Conservation (phyloP, 148 eudicot genomes). For the Arctostaphylos glauca region DNA sequence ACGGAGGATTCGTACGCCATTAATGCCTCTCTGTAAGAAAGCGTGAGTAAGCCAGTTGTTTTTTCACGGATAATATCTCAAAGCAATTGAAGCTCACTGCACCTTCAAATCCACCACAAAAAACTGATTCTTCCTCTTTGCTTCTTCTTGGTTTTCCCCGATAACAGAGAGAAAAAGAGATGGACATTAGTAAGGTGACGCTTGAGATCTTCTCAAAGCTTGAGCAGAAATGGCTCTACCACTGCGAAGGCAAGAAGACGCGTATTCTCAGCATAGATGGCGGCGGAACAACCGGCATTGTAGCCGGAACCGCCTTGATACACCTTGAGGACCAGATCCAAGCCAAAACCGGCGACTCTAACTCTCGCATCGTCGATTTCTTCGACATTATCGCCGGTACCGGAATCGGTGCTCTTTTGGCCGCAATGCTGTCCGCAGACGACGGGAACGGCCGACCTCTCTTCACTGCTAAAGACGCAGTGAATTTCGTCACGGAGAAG, state of each 20-base stretch:
- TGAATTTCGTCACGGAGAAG: slow-evolving; percentile 34
- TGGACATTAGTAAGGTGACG: slow-evolving; percentile 57
- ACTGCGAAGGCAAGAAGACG: slow-evolving; percentile 33
- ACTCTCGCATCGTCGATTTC: slow-evolving; percentile 51
- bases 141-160: neutral
- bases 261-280: slow-evolving; percentile 82
- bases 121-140: neutral
- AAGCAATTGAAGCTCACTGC: neutral
- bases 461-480: slow-evolving; percentile 53
- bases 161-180: neutral
- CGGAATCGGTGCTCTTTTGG: slow-evolving; percentile 68
- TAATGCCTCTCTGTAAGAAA: slow-evolving; percentile 22
- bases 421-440: slow-evolving; percentile 56
- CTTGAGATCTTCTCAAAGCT: slow-evolving; percentile 64
- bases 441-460: slow-evolving; percentile 56
- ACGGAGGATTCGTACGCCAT: slow-evolving; percentile 12
- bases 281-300: slow-evolving; percentile 56
- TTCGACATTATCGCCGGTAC: slow-evolving; percentile 76
- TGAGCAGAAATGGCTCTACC: slow-evolving; percentile 53
- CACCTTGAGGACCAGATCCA: slow-evolving; percentile 70
- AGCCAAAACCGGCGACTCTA: slow-evolving; percentile 48
- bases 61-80: slow-evolving; percentile 18
- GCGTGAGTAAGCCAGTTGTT: slow-evolving; percentile 15
- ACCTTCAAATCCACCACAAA: neutral
- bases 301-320: slow-evolving; percentile 52